Evolutionary conservation across 345 rosid species (phyloP).

Genomic region (Aquilaria yunnanensis): DNA sequence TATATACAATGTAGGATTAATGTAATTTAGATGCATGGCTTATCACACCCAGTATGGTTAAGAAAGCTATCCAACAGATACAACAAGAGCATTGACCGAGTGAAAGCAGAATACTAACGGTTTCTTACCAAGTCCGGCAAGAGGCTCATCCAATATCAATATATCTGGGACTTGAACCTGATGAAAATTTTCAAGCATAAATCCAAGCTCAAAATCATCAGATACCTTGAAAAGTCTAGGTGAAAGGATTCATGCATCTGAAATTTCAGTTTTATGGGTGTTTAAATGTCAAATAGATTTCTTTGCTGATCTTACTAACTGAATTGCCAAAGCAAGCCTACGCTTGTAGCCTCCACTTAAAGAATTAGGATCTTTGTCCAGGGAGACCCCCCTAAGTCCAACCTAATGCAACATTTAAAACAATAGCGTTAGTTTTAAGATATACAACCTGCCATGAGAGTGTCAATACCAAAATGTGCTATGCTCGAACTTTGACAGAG

Average conservation of each 20-base stretch:
- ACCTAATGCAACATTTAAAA: slow-evolving; percentile 44
- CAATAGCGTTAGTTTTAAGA: slow-evolving; percentile 2
- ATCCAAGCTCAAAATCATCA: not conserved
- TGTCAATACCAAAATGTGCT: too few relatives aligned
- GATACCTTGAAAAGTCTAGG: too few relatives aligned
- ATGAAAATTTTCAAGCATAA: slow-evolving; percentile 13
- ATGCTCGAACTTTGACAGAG: not conserved
- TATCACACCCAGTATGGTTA: not conserved
- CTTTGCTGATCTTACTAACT: slow-evolving; percentile 47
- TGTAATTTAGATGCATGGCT: not conserved
- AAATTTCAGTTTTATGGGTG: not conserved
- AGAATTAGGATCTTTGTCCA: slow-evolving; percentile 85
- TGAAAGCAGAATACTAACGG: slow-evolving; percentile 11
- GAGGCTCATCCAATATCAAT: slow-evolving; percentile 89
- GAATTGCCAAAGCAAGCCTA: slow-evolving; percentile 87
- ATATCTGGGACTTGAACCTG: slow-evolving; percentile 85
- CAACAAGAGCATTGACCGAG: not conserved
- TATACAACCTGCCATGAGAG: too few relatives aligned
- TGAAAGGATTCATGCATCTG: not conserved
- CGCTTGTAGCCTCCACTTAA: slow-evolving; percentile 95
- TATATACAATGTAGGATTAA: not conserved
- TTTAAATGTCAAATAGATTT: slow-evolving; percentile 2
- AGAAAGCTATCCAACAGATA: not conserved
- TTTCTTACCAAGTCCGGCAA: slow-evolving; percentile 88
- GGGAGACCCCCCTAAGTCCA: slow-evolving; percentile 66